Evolutionary conservation across 495 filamentous ascomycete species (phyloP).

Genomic region (Talaromyces stipitatus): DNA sequence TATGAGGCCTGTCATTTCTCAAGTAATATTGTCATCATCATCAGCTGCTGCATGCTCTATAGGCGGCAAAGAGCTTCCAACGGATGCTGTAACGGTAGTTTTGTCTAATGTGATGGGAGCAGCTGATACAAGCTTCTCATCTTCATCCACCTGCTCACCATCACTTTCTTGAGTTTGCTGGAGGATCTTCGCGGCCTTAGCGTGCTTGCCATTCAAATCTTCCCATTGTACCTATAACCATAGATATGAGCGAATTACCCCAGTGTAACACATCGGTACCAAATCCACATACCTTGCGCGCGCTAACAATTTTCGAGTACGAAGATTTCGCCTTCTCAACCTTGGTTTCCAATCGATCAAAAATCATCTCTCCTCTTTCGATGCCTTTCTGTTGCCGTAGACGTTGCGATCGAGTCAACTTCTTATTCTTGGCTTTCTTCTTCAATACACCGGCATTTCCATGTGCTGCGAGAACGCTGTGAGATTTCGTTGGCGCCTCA

Average conservation of each 20-base stretch:
- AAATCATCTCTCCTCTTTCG: slow-evolving; percentile 59
- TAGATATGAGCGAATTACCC: not conserved
- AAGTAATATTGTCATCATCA: slow-evolving; percentile 38
- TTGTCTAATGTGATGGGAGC: not conserved
- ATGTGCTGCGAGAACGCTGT: slow-evolving; percentile 52
- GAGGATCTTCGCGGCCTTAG: not conserved
- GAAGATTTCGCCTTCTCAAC: not conserved
- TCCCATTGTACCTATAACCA: slow-evolving; percentile 32
- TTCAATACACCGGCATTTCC: slow-evolving; percentile 57
- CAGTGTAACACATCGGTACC: not conserved
- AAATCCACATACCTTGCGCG: slow-evolving; percentile 26
- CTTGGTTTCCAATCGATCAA: not conserved
- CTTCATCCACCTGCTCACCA: not conserved
- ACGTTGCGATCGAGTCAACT: slow-evolving; percentile 55
- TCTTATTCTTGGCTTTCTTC: slow-evolving; percentile 54
- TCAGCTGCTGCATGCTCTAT: slow-evolving; percentile 19
- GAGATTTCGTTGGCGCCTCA: slow-evolving; percentile 37
- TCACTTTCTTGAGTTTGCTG: not conserved
- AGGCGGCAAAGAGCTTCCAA: not conserved
- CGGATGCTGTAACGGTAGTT: not conserved
- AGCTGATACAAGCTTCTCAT: not conserved
- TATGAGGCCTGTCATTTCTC: slow-evolving; percentile 13
- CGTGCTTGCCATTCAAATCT: slow-evolving; percentile 29
- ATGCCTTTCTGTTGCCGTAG: slow-evolving; percentile 62
- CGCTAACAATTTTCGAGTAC: not conserved